These are phyloP conservation scores for Camelina sativa DNA, from an alignment of 345 rosid genomes.

Conservation along the genomic window DNA sequence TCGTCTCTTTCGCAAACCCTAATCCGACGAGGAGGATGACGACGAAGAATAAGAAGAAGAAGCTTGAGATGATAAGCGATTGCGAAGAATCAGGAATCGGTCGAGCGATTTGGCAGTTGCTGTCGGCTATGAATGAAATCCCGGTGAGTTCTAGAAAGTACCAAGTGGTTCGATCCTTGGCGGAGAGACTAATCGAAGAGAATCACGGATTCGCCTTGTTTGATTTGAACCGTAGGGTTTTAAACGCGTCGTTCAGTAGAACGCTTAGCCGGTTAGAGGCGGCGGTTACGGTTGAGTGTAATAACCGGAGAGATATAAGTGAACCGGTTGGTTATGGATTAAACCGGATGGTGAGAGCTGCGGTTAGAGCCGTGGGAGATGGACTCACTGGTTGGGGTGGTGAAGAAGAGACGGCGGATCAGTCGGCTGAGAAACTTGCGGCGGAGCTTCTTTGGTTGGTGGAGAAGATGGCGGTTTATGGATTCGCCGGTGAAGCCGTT, in stretches of 20 bases:
- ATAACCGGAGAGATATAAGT: slow-evolving; percentile 41
- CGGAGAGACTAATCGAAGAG: slow-evolving; percentile 78
- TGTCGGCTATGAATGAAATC: slow-evolving; percentile 59
- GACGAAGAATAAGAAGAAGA: slow-evolving; percentile 12
- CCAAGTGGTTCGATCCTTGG: slow-evolving; percentile 70
- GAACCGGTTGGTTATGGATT: slow-evolving; percentile 45
- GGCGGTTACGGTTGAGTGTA: slow-evolving; percentile 45
- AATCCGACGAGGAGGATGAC: neutral
- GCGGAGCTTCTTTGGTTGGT: slow-evolving; percentile 88
- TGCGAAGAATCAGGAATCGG: slow-evolving; percentile 60
- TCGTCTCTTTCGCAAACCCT: slow-evolving; percentile 43
- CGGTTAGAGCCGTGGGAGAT: slow-evolving; percentile 49
- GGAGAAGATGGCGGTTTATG: slow-evolving; percentile 69
- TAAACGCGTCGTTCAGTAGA: slow-evolving; percentile 68
- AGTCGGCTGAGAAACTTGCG: slow-evolving; percentile 70
- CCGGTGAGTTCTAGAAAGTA: slow-evolving; percentile 88
- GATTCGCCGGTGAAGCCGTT: slow-evolving; percentile 76
- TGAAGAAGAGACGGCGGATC: slow-evolving; percentile 49
- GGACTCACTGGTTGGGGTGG: slow-evolving; percentile 44
- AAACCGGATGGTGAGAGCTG: slow-evolving; percentile 55
- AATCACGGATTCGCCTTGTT: slow-evolving; percentile 53
- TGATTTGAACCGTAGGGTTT: slow-evolving; percentile 61
- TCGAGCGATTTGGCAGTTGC: slow-evolving; percentile 73
- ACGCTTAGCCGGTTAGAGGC: slow-evolving; percentile 65
- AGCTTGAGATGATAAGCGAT: slow-evolving; percentile 32